Conservation (phyloP, 805 yeast genomes). For the Yamadazyma kitorensis region DNA sequence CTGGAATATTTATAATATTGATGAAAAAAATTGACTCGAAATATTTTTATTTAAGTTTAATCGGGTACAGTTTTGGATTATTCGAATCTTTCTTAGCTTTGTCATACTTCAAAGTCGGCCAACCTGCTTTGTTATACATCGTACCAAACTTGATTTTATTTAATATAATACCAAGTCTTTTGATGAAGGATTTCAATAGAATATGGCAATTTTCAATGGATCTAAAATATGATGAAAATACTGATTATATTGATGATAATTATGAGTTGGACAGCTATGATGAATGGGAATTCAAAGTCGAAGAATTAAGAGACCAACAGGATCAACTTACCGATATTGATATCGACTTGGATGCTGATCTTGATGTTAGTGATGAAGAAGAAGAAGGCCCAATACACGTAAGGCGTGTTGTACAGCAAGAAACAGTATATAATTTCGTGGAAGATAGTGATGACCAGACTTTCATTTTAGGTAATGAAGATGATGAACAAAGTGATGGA, state of each 20-base stretch:
- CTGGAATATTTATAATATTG: slow-evolving; percentile 52
- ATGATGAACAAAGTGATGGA: slow-evolving; percentile 9
- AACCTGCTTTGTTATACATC: slow-evolving; percentile 66
- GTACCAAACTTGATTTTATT: slow-evolving; percentile 46
- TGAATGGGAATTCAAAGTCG: slow-evolving; percentile 19
- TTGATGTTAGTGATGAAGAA: slow-evolving; percentile 18
- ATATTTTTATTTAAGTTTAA: slow-evolving; percentile 46
- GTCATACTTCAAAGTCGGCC: slow-evolving; percentile 43
- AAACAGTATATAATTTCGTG: slow-evolving; percentile 11
- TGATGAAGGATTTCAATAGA: slow-evolving; percentile 37
- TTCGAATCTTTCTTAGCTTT: slow-evolving; percentile 39
- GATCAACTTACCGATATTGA: too few relatives aligned
- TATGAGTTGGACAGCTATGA: slow-evolving; percentile 14
- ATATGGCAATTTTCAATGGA: slow-evolving; percentile 40
- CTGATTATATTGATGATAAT: slow-evolving; percentile 13
- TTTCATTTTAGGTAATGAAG: slow-evolving; percentile 11
- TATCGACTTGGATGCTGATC: slow-evolving; percentile 18
- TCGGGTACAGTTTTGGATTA: slow-evolving; percentile 50
- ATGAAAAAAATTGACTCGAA: slow-evolving; percentile 49
- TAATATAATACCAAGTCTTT: slow-evolving; percentile 30
- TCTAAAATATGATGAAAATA: slow-evolving; percentile 12
- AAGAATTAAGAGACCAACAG: slow-evolving; percentile 12
- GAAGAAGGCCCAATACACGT: slow-evolving; percentile 8
- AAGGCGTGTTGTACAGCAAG: slow-evolving; percentile 13
- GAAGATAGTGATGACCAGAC: slow-evolving; percentile 20